Conservation (phyloP, 768 basidiomycete genomes). For the Phanerodontia chrysosporium region DNA sequence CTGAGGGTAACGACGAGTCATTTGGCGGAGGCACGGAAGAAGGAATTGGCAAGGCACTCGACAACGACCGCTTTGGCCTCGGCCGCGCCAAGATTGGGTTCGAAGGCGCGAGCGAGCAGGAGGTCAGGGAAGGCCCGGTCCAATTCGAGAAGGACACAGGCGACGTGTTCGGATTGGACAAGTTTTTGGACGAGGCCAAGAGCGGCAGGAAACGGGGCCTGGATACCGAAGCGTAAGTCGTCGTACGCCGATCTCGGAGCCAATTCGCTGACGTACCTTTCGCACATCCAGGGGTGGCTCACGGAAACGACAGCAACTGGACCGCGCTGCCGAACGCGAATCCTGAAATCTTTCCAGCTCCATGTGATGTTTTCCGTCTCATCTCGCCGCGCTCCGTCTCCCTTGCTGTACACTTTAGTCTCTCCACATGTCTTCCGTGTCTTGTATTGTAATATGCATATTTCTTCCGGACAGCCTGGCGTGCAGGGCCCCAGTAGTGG, state of each 20-base stretch:
- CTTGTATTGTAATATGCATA: neutral
- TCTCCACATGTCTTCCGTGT: neutral
- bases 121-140: slow-evolving; percentile 87
- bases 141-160: slow-evolving; percentile 97
- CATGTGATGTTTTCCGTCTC: neutral
- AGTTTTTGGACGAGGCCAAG: slow-evolving; percentile 97
- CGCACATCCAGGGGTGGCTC: slow-evolving; percentile 43
- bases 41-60: slow-evolving; percentile 84
- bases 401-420: slow-evolving; percentile 1
- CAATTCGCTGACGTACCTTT: neutral
- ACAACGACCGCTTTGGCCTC: slow-evolving; percentile 90
- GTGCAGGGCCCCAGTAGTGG: neutral
- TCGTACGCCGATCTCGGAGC: neutral
- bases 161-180: slow-evolving; percentile 96
- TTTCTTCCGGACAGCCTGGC: neutral
- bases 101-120: slow-evolving; percentile 84
- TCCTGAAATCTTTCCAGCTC: slow-evolving; percentile 10
- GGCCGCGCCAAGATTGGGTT: slow-evolving; percentile 85
- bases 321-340: slow-evolving; percentile 50
- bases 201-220: slow-evolving; percentile 88
- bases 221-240: slow-evolving; percentile 67
- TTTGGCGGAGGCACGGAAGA: slow-evolving; percentile 96
- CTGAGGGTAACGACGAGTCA: slow-evolving; percentile 83
- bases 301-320: slow-evolving; percentile 66
- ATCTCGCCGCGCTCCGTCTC: slow-evolving; percentile 4